A percentile compares a stretch with the other conserved stretches of the same genome.
phyloP scores from a whole-genome alignment of 2,329 filamentous ascomycete genomes.

The Pseudocercospora eumusae region DNA sequence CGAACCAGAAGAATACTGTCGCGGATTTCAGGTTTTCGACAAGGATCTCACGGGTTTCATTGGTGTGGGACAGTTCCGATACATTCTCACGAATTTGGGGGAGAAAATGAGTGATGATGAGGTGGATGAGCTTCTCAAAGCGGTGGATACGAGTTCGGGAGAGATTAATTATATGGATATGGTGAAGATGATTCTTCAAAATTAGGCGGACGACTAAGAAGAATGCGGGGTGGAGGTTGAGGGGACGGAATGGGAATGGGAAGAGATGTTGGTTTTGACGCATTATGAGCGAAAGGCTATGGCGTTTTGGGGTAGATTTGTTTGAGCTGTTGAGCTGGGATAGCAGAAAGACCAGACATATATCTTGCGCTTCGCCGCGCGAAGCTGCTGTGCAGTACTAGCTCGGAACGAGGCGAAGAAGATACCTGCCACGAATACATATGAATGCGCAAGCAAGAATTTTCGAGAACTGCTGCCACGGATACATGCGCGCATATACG shows the following conservation, averaged over 20 bases:
- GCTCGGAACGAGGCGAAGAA: no score
- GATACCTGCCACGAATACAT: no score
- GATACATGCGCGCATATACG: no score
- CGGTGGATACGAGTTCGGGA: conserved; percentile 90
- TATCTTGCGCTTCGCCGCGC: no score
- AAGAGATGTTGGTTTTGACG: not conserved
- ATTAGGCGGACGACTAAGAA: conserved; percentile 29
- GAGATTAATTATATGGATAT: conserved; percentile 88
- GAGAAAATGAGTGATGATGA: conserved; percentile 99
- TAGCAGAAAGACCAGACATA: not conserved
- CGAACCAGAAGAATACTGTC: conserved; percentile 97
- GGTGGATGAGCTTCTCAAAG: conserved; percentile 97
- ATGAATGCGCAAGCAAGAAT: no score
- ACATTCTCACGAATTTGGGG: conserved; percentile 93
- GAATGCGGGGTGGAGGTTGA: no score
- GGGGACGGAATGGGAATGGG: not conserved
- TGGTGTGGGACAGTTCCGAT: conserved; percentile 94
- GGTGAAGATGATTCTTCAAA: conserved; percentile 46
- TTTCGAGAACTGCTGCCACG: no score
- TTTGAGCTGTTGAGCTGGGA: not conserved
- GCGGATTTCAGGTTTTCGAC: conserved; percentile 98
- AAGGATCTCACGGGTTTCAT: conserved; percentile 99
- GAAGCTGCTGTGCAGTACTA: no score
- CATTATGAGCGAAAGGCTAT: conserved; percentile 21
- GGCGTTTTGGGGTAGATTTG: not conserved